Percentiles rank a stretch among this genome's conserved stretches.
Conservation (phyloP, 345 rosid genomes). For the Geranium rotundifolium region DNA sequence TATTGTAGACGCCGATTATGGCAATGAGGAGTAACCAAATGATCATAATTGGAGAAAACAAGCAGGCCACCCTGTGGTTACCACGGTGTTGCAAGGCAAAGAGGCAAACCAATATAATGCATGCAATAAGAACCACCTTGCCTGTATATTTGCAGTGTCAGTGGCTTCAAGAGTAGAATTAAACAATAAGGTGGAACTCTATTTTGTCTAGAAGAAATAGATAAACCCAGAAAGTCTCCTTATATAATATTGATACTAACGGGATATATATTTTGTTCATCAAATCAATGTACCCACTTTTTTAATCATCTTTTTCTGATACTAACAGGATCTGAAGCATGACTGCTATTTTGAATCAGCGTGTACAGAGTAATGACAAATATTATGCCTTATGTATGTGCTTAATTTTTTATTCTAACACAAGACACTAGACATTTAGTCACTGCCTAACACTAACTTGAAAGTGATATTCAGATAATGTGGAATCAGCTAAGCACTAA, state of each 20-base stretch:
- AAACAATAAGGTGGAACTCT: not conserved
- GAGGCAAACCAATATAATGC: conserved; percentile 62
- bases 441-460: not conserved
- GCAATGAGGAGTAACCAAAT: conserved; percentile 69
- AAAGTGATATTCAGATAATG: not conserved
- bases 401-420: too few species aligned
- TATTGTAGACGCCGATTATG: conserved; percentile 56
- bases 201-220: not conserved
- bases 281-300: too few species aligned
- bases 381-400: too few species aligned
- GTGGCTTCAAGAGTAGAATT: conserved; percentile 7
- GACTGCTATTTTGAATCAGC: not conserved
- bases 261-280: too few species aligned
- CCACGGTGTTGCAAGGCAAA: conserved; percentile 89
- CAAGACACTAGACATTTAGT: too few species aligned
- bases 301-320: too few species aligned
- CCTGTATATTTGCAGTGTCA: conserved; percentile 34
- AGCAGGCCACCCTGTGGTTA: conserved; percentile 54
- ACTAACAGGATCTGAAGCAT: not conserved
- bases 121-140: conserved; percentile 52
- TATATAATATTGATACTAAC: not conserved
- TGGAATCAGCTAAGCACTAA: not conserved
- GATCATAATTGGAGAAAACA: conserved; percentile 69
- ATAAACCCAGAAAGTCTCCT: not conserved
- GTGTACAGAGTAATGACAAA: not conserved